These are phyloP conservation scores for Penicillium daleae DNA, from an alignment of 495 filamentous ascomycete species.

Conservation along the genomic window DNA sequence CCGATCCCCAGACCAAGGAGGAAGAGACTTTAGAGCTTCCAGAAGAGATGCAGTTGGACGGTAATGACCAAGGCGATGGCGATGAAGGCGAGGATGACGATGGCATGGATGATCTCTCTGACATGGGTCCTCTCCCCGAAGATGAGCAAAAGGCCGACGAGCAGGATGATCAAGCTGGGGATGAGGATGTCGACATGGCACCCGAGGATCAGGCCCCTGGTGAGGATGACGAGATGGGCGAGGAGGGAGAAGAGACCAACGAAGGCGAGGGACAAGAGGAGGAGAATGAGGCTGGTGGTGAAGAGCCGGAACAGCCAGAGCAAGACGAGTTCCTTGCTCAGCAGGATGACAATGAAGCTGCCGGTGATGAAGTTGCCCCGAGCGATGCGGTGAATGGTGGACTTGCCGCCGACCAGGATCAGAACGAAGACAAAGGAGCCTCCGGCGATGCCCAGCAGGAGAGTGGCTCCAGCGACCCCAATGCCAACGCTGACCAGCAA, in stretches of 20 bases:
- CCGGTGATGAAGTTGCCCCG: constrained; percentile 54
- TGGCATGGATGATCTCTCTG: constrained; percentile 71
- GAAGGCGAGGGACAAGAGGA: constrained; percentile 57
- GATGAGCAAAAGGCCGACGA: constrained; percentile 45
- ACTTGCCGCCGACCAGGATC: constrained; percentile 48
- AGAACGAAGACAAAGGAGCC: constrained; percentile 65
- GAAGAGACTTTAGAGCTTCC: constrained; percentile 66
- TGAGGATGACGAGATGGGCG: constrained; percentile 44
- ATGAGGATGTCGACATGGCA: constrained; percentile 46
- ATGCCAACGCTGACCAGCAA: constrained; percentile 47
- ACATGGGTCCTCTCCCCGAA: constrained; percentile 63
- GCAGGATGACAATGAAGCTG: constrained; percentile 46
- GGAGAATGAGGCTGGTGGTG: constrained; percentile 57
- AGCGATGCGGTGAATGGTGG: constrained; percentile 52
- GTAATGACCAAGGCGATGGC: constrained; percentile 63
- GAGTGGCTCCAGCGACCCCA: constrained; percentile 49
- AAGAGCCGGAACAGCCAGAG: constrained; percentile 47
- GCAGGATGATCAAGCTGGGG: constrained; percentile 38
- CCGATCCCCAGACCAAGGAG: constrained; percentile 75
- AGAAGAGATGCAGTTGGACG: constrained; percentile 72
- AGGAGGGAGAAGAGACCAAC: constrained; percentile 40
- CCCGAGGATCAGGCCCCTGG: constrained; percentile 39
- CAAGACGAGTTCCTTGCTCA: constrained; percentile 49
- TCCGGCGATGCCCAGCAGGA: constrained; percentile 67
- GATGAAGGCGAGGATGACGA: constrained; percentile 69